Base-by-base conservation (phyloP, 2,329 filamentous ascomycete genomes). In the Dactylellina drechsleri region DNA sequence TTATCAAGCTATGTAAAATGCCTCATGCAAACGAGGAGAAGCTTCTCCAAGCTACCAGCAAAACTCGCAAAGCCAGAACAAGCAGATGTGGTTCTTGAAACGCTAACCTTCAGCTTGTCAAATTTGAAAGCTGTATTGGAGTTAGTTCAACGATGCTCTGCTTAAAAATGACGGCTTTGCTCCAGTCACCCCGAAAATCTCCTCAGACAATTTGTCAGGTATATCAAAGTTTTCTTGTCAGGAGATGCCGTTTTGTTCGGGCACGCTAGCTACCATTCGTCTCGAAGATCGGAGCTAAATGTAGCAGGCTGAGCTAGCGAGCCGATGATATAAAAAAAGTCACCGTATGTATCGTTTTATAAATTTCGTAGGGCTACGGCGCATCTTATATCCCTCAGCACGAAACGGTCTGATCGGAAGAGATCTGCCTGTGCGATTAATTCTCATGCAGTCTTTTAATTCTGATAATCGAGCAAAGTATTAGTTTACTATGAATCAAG, bases 311-410 rank as follows among this genome's bases (percentile, higher is more conserved):
- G 54, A 7, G 26, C 53, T 26, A 54, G 15, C 18, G 54, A 40
- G 23, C 4, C 26, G 54, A 58, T 58, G 54, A 58, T 58, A 58
- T 58, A 58, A 52, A 18, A 45, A 52, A 58, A 58, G 40, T 58
- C 4, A 36, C 54, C 36, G 54, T 45, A 49, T 60, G 15, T 20
- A 7, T 60, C 57, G 57, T 47, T 47, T 49, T 60, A 60, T 60
- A 60, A 60, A 60, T 10, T 60, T 60, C 57, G 57, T 28, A 23
- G 43, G 12, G n/a, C 8, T 8, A 3, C 15, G 26, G 56, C 41
- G 41, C 40, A 60, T 16, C 18, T 60, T 60, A 36, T 60, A 49
- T 60, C 57, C 57, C 57, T 49, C 13, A 57, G 15, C 4, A 40
- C 10, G 23, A 43, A 40, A 20, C 16, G 40, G 26, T 26, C 53